phyloP scores from a whole-genome alignment of 371 early-diverging fungal species.

The Phascolomyces articulosus region DNA sequence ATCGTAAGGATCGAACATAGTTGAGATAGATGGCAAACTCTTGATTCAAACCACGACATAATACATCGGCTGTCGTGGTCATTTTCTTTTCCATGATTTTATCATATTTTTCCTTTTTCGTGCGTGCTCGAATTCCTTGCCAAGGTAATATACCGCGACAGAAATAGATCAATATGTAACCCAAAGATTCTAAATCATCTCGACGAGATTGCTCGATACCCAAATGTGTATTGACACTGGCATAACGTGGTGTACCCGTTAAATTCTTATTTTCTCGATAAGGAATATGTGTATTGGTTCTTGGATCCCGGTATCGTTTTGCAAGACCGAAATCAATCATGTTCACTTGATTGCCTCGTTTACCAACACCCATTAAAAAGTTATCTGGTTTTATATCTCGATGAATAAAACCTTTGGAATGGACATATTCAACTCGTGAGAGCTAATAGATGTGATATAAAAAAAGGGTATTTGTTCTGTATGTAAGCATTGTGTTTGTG shows the following conservation, averaged over 20 bases:
- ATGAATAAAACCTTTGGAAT: slow-evolving; percentile 85
- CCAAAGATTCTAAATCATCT: slow-evolving; percentile 99
- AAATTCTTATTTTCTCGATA: slow-evolving; percentile 98
- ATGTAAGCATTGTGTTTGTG: too few species aligned
- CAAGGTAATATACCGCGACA: slow-evolving; percentile 98
- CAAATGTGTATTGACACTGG: slow-evolving; percentile 97
- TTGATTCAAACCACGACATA: slow-evolving; percentile 95
- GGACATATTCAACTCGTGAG: slow-evolving; percentile 97
- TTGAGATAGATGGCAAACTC: slow-evolving; percentile 97
- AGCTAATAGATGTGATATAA: slow-evolving; percentile 55
- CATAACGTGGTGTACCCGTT: slow-evolving; percentile 99
- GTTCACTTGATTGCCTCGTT: slow-evolving; percentile 95
- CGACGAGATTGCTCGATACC: slow-evolving; percentile 94
- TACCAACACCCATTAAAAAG: slow-evolving; percentile 97
- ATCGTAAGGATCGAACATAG: slow-evolving; percentile 95
- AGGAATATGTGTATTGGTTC: slow-evolving; percentile 96
- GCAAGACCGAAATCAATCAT: slow-evolving; percentile 99
- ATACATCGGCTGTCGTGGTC: slow-evolving; percentile 93
- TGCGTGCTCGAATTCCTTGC: slow-evolving; percentile 99
- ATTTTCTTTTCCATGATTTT: slow-evolving; percentile 99
- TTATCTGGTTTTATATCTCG: slow-evolving; percentile 97
- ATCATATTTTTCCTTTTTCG: slow-evolving; percentile 99
- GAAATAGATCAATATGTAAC: slow-evolving; percentile 99
- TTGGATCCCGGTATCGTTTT: slow-evolving; percentile 95
- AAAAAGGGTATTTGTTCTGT: neutral